Evolutionary conservation across 129 eudicot genomes (phyloP).

Genomic region (Flaveria sonorensis): DNA sequence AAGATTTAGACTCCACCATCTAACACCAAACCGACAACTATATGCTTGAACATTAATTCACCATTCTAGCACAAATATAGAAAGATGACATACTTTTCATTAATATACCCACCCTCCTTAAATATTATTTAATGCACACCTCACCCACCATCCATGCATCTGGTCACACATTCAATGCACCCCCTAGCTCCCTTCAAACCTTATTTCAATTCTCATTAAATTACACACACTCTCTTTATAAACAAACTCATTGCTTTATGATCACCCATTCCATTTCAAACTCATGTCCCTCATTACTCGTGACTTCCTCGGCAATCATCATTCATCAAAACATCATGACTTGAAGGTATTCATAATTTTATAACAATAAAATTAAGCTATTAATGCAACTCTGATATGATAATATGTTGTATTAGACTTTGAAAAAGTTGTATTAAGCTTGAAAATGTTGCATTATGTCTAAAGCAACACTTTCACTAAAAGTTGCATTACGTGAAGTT

Average conservation of each 20-base stretch:
- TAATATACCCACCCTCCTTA: neutral
- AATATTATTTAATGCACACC: neutral
- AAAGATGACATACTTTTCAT: neutral
- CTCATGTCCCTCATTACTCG: constrained; percentile 47
- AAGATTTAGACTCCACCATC: neutral
- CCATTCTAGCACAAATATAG: neutral
- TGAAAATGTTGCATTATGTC: no score
- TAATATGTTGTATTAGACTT: no score
- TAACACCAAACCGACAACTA: neutral
- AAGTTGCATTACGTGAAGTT: no score
- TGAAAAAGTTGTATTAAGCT: no score
- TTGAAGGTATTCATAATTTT: constrained; percentile 45
- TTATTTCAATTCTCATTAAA: neutral
- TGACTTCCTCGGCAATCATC: constrained; percentile 68
- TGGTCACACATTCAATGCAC: constrained; percentile 7
- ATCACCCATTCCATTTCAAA: neutral
- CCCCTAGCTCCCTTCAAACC: constrained; percentile 15
- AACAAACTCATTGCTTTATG: neutral
- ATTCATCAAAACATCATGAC: constrained; percentile 49
- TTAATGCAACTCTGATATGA: no score
- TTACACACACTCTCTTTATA: neutral
- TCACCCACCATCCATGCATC: constrained; percentile 9
- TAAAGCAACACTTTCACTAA: no score
- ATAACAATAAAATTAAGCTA: neutral
- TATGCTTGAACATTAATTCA: neutral